Conservation (phyloP, 1,284 basidiomycete species). For the Puccinia novopanici region DNA sequence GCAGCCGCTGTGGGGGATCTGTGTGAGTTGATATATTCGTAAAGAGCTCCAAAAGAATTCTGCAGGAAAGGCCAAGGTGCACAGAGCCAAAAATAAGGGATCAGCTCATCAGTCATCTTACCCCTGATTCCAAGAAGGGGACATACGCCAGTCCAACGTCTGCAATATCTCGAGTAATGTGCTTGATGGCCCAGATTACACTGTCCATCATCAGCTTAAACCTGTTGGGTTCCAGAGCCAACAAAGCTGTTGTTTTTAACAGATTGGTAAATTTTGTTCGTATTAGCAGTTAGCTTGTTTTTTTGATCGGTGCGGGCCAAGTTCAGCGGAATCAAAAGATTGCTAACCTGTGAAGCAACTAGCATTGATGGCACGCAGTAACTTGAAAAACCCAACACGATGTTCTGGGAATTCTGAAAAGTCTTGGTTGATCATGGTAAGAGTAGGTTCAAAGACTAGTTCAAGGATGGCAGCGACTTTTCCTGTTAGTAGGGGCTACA, state of each 20-base stretch:
- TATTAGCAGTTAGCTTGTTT: neutral
- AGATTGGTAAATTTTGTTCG: neutral
- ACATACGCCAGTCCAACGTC: slow-evolving; percentile 80
- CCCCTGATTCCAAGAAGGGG: neutral
- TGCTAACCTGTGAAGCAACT: slow-evolving; percentile 69
- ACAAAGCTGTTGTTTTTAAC: slow-evolving; percentile 66
- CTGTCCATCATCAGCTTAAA: slow-evolving; percentile 99
- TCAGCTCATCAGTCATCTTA: neutral
- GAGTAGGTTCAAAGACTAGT: slow-evolving; percentile 94
- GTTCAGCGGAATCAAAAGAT: neutral
- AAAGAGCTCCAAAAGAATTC: slow-evolving; percentile 86
- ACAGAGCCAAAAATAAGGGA: neutral
- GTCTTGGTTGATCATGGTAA: slow-evolving; percentile 99
- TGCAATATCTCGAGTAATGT: slow-evolving; percentile 98
- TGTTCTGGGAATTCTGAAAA: slow-evolving; percentile 98
- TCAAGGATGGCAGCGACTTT: slow-evolving; percentile 96
- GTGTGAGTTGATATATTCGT: slow-evolving; percentile 85
- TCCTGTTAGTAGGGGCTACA: slow-evolving; percentile 73
- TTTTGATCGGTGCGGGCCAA: neutral
- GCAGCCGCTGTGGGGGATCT: slow-evolving; percentile 75
- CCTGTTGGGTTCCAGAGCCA: slow-evolving; percentile 82
- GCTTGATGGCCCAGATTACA: slow-evolving; percentile 99
- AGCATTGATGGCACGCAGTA: slow-evolving; percentile 87
- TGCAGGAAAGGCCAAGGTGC: slow-evolving; percentile 38
- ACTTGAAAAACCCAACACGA: slow-evolving; percentile 94